Base-by-base conservation (phyloP, 768 basidiomycete species). In the Lactarius hatsudake region DNA sequence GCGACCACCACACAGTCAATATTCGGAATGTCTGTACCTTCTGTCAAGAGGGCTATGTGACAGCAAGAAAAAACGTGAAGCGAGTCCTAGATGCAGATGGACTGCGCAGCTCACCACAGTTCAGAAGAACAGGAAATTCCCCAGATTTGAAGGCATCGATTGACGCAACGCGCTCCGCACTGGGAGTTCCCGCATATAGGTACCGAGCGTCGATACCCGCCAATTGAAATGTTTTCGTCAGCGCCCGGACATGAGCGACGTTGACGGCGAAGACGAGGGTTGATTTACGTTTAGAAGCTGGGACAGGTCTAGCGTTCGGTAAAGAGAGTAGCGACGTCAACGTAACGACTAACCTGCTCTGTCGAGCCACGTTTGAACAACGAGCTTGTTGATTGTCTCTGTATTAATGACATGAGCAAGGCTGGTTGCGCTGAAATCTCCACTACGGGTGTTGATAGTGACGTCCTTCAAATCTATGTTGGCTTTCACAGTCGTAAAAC, bases 181-280 rank as follows among this genome's bases (percentile, higher is more conserved):
- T 74, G 30, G 87, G 87, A 0, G 94, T 96, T 30, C 81, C 80
- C 5, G 90, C 83, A 68, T 89, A 86, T 5, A 98, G 71, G 70
- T 88, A 91, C 67, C 93, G 84, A 32, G 96, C 96, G 74, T 97
- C 95, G 43, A 97, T 77, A 1, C 94, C 95, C 32, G 82, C 85
- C 10, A 78, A 77, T 42, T 89, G 84, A 73, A 96, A 98, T 2
- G 81, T 76, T 45, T 83, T 81, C 0, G 94, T 93, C 53, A 98
- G 79, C 6, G 83, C 83, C 53, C 82, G 78, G 42, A 96, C 91
- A 75, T 98, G 96, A 0, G 85, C 82, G 1, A 96, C 75, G 70
- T 92, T 89, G 64, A 95, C 90, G 68, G 93, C 94, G 74, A 98
- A 98, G n/a, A 96, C 84, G 4, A 98, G 80, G 0, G 94, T 97